A percentile compares a stretch with the other conserved stretches of the same genome.
phyloP scores from a whole-genome alignment of 2,329 filamentous ascomycete species.

The Penicillium brasilianum region DNA sequence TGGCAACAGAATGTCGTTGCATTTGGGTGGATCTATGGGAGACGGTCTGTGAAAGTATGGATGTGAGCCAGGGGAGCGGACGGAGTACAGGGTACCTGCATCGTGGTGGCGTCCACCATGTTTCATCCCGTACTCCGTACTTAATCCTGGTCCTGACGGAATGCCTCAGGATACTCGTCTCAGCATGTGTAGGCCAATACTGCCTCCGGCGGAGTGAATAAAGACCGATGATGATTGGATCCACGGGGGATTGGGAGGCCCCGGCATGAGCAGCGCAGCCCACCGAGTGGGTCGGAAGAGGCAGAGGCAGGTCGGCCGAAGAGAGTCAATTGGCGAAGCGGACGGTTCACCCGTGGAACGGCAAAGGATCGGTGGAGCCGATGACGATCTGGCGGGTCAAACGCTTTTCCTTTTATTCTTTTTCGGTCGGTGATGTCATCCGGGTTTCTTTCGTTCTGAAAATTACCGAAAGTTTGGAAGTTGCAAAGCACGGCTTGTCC shows the following conservation, averaged over 20 bases:
- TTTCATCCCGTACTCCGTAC: slow-evolving; percentile 27
- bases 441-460: slow-evolving; percentile 14
- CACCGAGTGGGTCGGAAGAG: slow-evolving; percentile 34
- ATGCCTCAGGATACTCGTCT: background rate
- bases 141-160: background rate
- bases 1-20: slow-evolving; percentile 25
- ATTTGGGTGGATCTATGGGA: slow-evolving; percentile 14
- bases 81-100: slow-evolving; percentile 29
- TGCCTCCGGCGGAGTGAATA: slow-evolving; percentile 8
- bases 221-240: slow-evolving; percentile 21
- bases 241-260: too few species aligned
- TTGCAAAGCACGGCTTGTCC: background rate
- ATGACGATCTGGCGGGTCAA: slow-evolving; percentile 42
- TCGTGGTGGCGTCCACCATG: slow-evolving; percentile 19
- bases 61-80: slow-evolving; percentile 3
- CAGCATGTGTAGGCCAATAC: background rate
- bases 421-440: slow-evolving; percentile 38
- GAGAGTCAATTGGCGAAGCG: slow-evolving; percentile 28
- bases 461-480: slow-evolving; percentile 26
- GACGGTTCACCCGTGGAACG: slow-evolving; percentile 33
- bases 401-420: slow-evolving; percentile 38
- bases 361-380: slow-evolving; percentile 39
- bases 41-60: slow-evolving; percentile 13
- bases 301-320: slow-evolving; percentile 7
- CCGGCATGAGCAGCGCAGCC: slow-evolving; percentile 28